phyloP scores from a whole-genome alignment of 371 early-diverging fungal species.

The Phascolomyces articulosus region DNA sequence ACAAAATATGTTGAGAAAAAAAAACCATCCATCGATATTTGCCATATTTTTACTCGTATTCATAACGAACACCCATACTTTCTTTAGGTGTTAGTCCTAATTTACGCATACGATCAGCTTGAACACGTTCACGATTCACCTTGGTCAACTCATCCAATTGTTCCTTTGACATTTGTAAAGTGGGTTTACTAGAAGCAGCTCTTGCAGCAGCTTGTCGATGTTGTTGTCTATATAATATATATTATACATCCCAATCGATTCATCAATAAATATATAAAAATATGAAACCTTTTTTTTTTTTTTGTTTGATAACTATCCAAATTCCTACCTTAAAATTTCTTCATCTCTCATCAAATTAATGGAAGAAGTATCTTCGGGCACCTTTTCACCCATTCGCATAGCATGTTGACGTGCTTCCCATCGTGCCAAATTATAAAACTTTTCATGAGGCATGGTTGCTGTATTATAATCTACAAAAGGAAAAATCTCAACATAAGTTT shows the following conservation, averaged over 20 bases:
- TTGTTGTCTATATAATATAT: slow-evolving; percentile 16
- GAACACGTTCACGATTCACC: slow-evolving; percentile 68
- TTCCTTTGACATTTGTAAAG: slow-evolving; percentile 48
- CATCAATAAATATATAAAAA: neutral
- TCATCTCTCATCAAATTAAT: slow-evolving; percentile 46
- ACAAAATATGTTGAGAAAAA: neutral
- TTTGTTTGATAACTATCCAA: too few relatives aligned
- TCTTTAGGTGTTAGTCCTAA: slow-evolving; percentile 61
- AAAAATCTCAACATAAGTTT: neutral
- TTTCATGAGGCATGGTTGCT: slow-evolving; percentile 73
- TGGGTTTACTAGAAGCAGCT: slow-evolving; percentile 31
- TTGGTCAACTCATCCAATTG: slow-evolving; percentile 67
- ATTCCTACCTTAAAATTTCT: slow-evolving; percentile 52
- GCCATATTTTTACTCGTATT: slow-evolving; percentile 30
- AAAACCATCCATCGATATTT: too few relatives aligned
- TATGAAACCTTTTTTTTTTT: neutral
- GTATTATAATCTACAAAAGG: slow-evolving; percentile 66
- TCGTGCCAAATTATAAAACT: slow-evolving; percentile 59
- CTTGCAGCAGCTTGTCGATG: slow-evolving; percentile 20
- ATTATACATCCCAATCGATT: neutral
- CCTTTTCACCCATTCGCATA: slow-evolving; percentile 57
- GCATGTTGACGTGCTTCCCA: slow-evolving; percentile 66
- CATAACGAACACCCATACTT: slow-evolving; percentile 55
- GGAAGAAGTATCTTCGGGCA: slow-evolving; percentile 11
- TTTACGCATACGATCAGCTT: slow-evolving; percentile 68